Evolutionary conservation across 805 yeast species (phyloP), one percentile per base, ranked within the genome.

Genomic region (Candida nitratophila): DNA sequence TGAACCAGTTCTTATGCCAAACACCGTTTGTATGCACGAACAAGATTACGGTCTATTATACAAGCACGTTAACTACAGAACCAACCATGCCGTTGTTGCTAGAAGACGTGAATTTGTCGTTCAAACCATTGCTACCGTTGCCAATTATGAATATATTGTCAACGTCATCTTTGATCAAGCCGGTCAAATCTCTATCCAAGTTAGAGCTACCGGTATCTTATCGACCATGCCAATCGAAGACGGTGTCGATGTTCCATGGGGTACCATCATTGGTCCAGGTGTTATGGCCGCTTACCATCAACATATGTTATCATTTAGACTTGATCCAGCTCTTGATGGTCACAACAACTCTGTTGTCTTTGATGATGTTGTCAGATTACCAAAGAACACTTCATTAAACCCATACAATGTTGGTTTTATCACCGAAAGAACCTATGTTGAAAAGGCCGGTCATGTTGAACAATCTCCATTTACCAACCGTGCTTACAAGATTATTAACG

Each of bases 261-360:
- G 89, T 55, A 85, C 89, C 32, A 72, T 74, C 50, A 83, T 85
- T 46, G 88, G 86, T 39, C 90, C 89, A 50, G 81, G 83, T 57
- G 89, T 81, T 45, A 75, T 83, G 76, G 95, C 95, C 42, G 82
- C 91, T 27, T 82, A 80, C 70, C 95, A 85, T 63, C 95, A 85
- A 68, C 95, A 85, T 67, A 73, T 85, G 59, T 69, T 85, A 54
- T 77, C 86, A 12, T 80, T 84, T 67, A 79, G 93, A 73, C 76
- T 86, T 55, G 93, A 85, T 64, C 85, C 90, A 39, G 86, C 90
- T 48, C 61, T 85, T 40, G 95, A 85, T 61, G 95, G 95, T 54
- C 83, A 85, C 64, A 71, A 79, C 52, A 85, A 85, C 70, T 68
- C 90, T 15, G 86, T 82, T 48, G 77, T 73, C 39, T 83, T 73